Conservation (phyloP, 2,329 filamentous ascomycete genomes). For the Fusarium verticillioides region DNA sequence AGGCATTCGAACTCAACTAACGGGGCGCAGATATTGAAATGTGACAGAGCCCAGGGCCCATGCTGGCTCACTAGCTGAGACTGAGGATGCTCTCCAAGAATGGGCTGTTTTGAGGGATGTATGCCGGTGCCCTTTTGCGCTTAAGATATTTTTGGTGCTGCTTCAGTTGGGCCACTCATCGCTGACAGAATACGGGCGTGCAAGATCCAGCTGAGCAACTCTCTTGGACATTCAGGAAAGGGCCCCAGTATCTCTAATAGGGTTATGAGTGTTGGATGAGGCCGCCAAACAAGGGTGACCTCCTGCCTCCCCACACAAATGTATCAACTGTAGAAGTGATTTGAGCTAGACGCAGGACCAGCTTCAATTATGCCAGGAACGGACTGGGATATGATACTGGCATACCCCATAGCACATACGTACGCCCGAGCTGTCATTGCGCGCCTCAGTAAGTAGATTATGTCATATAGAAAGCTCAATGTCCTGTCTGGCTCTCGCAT, state of each 20-base stretch:
- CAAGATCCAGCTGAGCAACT: slow-evolving; percentile 5
- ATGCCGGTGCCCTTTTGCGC: neutral
- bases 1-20: neutral
- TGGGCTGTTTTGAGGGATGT: slow-evolving; percentile 4
- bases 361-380: slow-evolving; percentile 29
- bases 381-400: slow-evolving; percentile 25
- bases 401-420: slow-evolving; percentile 11
- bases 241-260: neutral
- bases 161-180: slow-evolving; percentile 9
- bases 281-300: slow-evolving; percentile 28
- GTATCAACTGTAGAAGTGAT: slow-evolving; percentile 19
- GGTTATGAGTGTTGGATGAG: slow-evolving; percentile 21
- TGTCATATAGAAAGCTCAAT: slow-evolving; percentile 12
- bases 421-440: slow-evolving; percentile 6
- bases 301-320: slow-evolving; percentile 1
- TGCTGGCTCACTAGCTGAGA: slow-evolving; percentile 5
- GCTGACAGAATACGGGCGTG: neutral
- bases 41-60: slow-evolving; percentile 1
- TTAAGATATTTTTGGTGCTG: slow-evolving; percentile 7
- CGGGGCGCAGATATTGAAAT: neutral
- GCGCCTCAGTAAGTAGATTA: slow-evolving; percentile 14
- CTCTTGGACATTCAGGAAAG: neutral
- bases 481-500: slow-evolving; percentile 28
- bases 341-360: slow-evolving; percentile 30
- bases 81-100: slow-evolving; percentile 10